A percentile compares a stretch with the other conserved stretches of the same genome.
Evolutionary conservation across 768 basidiomycete genomes (phyloP).

Genomic region (Suillus clintonianus): DNA sequence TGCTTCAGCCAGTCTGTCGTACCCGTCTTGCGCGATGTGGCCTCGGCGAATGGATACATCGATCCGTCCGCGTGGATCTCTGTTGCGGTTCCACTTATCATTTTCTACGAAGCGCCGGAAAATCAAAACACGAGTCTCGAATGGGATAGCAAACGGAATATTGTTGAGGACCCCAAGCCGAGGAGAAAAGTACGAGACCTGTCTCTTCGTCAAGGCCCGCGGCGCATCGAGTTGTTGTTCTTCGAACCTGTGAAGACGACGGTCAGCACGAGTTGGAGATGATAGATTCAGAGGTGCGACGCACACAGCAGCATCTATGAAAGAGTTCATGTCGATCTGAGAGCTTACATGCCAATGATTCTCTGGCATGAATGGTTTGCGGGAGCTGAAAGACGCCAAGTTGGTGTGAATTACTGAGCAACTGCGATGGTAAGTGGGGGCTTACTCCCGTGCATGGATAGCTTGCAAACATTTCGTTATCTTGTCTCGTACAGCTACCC

Average conservation of each 20-base stretch:
- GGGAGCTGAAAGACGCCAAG: slow-evolving; percentile 54
- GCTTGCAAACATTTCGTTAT: slow-evolving; percentile 78
- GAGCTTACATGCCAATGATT: slow-evolving; percentile 82
- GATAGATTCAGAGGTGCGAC: slow-evolving; percentile 26
- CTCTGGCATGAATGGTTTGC: slow-evolving; percentile 77
- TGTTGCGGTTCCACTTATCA: slow-evolving; percentile 42
- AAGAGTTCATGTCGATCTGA: slow-evolving; percentile 62
- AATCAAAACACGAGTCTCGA: slow-evolving; percentile 86
- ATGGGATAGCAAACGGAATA: slow-evolving; percentile 94
- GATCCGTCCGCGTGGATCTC: slow-evolving; percentile 19
- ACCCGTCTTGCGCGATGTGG: slow-evolving; percentile 87
- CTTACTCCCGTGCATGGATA: slow-evolving; percentile 89
- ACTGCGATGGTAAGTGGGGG: slow-evolving; percentile 6
- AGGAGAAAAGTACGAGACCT: slow-evolving; percentile 61
- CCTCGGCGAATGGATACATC: slow-evolving; percentile 53
- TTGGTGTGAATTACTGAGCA: slow-evolving; percentile 2
- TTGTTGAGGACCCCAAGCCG: slow-evolving; percentile 91
- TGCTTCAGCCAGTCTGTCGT: slow-evolving; percentile 74
- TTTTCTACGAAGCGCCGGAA: slow-evolving; percentile 82
- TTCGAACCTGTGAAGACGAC: slow-evolving; percentile 51
- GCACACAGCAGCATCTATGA: slow-evolving; percentile 86
- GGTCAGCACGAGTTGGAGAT: not conserved
- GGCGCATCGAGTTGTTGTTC: slow-evolving; percentile 52
- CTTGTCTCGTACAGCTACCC: slow-evolving; percentile 73
- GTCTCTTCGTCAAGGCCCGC: slow-evolving; percentile 58